A percentile compares a stretch with the other conserved stretches of the same genome.
Conservation (phyloP, 257 asterid species). For the Parsonsia alboflavescens region DNA sequence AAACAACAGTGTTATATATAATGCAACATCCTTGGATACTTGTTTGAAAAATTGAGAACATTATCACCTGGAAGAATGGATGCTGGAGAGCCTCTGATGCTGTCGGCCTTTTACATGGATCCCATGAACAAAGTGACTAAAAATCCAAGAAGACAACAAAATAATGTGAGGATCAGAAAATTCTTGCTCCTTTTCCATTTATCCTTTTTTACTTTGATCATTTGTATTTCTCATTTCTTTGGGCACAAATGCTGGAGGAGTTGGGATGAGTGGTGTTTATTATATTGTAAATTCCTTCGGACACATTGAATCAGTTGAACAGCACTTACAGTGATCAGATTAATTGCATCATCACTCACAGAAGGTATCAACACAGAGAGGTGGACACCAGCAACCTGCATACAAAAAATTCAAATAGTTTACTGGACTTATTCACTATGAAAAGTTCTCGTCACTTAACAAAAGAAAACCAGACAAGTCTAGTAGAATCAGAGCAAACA, state of each 20-base stretch:
- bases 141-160: constrained; percentile 4
- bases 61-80: constrained; percentile 81
- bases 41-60: not conserved
- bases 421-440: not conserved
- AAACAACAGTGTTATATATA: not conserved
- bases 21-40: not conserved
- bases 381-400: constrained; percentile 35
- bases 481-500: constrained; percentile 2
- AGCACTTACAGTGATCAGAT: constrained; percentile 59
- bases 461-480: not conserved
- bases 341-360: constrained; percentile 69
- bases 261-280: not conserved
- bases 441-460: constrained; percentile 1
- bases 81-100: constrained; percentile 86
- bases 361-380: constrained; percentile 61
- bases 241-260: not conserved
- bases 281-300: not conserved
- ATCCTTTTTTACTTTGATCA: too few species aligned
- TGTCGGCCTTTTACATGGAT: constrained; percentile 86
- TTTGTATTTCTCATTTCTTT: too few species aligned
- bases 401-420: not conserved
- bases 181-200: not conserved
- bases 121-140: constrained; percentile 90
- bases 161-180: not conserved
- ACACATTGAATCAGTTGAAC: not conserved